These are phyloP conservation scores for Insectozyma bohioensis DNA, from an alignment of 1,139 yeast species.

Conservation along the genomic window DNA sequence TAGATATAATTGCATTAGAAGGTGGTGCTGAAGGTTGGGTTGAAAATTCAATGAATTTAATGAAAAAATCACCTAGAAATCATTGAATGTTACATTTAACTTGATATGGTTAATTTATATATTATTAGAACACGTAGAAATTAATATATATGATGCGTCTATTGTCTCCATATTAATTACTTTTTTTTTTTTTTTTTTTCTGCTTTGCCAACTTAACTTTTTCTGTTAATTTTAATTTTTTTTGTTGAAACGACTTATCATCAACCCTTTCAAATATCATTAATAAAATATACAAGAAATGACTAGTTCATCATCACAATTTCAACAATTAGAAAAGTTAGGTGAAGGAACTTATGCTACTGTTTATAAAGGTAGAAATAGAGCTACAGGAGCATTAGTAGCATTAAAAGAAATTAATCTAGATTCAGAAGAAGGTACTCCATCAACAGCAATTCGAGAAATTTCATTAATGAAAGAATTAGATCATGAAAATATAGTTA, in stretches of 20 bases:
- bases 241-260: no score
- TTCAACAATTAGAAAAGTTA: constrained; percentile 74
- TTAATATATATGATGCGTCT: no score
- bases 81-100: no score
- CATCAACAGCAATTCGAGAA: constrained; percentile 96
- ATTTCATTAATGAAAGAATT: constrained; percentile 95
- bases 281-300: constrained; percentile 11
- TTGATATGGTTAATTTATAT: no score
- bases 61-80: constrained; percentile 51
- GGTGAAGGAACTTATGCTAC: constrained; percentile 99
- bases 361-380: constrained; percentile 92
- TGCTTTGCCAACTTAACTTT: no score
- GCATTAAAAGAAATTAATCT: constrained; percentile 92
- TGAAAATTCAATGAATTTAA: constrained; percentile 67
- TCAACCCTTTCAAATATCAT: no score
- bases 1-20: constrained; percentile 62
- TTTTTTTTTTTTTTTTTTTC: no score
- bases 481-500: constrained; percentile 90
- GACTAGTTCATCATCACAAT: constrained; percentile 35
- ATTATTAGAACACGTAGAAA: no score
- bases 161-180: no score
- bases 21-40: constrained; percentile 95
- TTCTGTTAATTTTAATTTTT: no score
- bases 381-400: constrained; percentile 88
- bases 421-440: constrained; percentile 97